phyloP scores from a whole-genome alignment of 805 yeast species.

The Teunomyces funiuensis region DNA sequence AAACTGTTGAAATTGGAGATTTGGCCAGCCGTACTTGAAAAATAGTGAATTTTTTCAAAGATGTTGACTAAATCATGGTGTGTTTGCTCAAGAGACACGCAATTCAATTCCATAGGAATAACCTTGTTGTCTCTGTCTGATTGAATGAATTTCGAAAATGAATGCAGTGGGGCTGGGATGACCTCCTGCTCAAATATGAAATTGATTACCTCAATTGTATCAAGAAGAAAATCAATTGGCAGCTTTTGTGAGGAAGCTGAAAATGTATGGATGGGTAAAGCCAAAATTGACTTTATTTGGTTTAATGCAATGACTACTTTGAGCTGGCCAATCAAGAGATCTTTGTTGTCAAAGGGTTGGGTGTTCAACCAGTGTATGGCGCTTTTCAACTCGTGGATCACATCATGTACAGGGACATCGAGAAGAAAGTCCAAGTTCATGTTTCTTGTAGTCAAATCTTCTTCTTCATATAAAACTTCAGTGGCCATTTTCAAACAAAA shows the following conservation, averaged over 20 bases:
- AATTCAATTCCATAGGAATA: slow-evolving; percentile 36
- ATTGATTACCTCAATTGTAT: slow-evolving; percentile 14
- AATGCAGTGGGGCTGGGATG: slow-evolving; percentile 14
- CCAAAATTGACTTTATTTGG: slow-evolving; percentile 21
- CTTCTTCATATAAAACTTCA: slow-evolving; percentile 72
- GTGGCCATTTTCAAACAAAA: slow-evolving; percentile 46
- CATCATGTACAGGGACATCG: slow-evolving; percentile 21
- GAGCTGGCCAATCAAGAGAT: slow-evolving; percentile 21
- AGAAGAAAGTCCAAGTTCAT: slow-evolving; percentile 48
- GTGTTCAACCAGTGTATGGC: slow-evolving; percentile 34
- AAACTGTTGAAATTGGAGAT: slow-evolving; percentile 25
- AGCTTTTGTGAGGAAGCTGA: neutral
- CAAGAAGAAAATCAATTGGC: slow-evolving; percentile 15
- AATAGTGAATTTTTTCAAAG: slow-evolving; percentile 18
- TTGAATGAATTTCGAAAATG: slow-evolving; percentile 38
- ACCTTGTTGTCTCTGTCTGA: slow-evolving; percentile 35
- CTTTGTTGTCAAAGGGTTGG: slow-evolving; percentile 10
- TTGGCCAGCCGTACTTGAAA: slow-evolving; percentile 18
- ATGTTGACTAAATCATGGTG: slow-evolving; percentile 18
- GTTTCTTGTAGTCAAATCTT: slow-evolving; percentile 65
- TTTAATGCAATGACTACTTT: slow-evolving; percentile 28
- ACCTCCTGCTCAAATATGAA: neutral
- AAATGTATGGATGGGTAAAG: slow-evolving; percentile 14
- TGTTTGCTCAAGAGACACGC: slow-evolving; percentile 20
- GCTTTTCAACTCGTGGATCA: slow-evolving; percentile 29